phyloP scores from a whole-genome alignment of 495 filamentous ascomycete species.

The Hyaloscypha bicolor region DNA sequence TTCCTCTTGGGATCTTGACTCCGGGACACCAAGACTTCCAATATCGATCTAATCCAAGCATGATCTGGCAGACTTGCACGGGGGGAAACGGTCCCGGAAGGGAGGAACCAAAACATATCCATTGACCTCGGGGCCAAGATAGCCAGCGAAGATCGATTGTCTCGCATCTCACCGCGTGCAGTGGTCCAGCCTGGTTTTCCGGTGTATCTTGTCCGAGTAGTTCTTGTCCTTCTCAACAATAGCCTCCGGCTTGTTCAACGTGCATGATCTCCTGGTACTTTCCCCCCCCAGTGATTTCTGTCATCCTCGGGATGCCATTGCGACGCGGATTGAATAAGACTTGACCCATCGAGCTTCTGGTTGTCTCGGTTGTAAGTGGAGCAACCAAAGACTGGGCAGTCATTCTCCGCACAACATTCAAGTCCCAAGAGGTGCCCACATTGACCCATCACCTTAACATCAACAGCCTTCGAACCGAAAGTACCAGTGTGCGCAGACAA shows the following conservation, averaged over 20 bases:
- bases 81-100: constrained; percentile 93
- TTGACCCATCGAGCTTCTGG: constrained; percentile 1
- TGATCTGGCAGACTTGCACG: constrained; percentile 99
- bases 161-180: too few species aligned
- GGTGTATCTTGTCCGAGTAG: too few species aligned
- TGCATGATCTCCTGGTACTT: too few species aligned
- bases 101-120: constrained; percentile 96
- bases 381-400: neutral
- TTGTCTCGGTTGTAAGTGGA: neutral
- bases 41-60: constrained; percentile 44
- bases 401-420: neutral
- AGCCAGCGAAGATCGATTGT: constrained; percentile 90
- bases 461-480: too few species aligned
- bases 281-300: too few species aligned
- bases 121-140: constrained; percentile 97
- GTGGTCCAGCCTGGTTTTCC: too few species aligned
- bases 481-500: neutral
- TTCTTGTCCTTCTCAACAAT: too few species aligned
- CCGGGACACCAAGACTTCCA: too few species aligned
- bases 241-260: too few species aligned
- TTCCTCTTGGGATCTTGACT: too few species aligned
- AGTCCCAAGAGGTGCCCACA: neutral
- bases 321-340: constrained; percentile 1
- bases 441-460: neutral
- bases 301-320: constrained; percentile 34